Evolutionary conservation across 192 early-diverging fungal species (phyloP).

Genomic region (Coemansia sp.): DNA sequence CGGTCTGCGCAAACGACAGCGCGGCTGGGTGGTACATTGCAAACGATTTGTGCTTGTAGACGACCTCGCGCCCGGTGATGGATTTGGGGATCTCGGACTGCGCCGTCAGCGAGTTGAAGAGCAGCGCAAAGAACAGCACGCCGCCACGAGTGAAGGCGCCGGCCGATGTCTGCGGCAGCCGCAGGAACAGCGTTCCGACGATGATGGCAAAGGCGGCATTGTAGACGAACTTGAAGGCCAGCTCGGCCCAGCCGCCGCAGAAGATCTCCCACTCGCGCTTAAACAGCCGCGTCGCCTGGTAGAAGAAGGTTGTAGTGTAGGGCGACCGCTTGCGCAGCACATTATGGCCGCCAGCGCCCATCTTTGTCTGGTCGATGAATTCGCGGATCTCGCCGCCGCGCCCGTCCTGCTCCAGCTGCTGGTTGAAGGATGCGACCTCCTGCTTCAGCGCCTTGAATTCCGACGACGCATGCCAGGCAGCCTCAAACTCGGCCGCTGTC

Average conservation of each 20-base stretch:
- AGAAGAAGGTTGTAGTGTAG: constrained; percentile 64
- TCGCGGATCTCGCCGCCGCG: constrained; percentile 46
- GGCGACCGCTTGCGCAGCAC: constrained; percentile 55
- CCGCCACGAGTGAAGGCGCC: constrained; percentile 82
- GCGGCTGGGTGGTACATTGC: constrained; percentile 70
- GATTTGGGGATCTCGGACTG: constrained; percentile 69
- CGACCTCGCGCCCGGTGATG: constrained; percentile 68
- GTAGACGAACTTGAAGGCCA: constrained; percentile 62
- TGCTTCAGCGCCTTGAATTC: constrained; percentile 43
- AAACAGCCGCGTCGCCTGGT: constrained; percentile 61
- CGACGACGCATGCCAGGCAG: constrained; percentile 49
- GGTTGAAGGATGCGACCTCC: constrained; percentile 52
- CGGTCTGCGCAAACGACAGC: constrained; percentile 60
- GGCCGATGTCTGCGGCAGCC: constrained; percentile 54
- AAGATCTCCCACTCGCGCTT: constrained; percentile 66
- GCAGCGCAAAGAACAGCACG: constrained; percentile 70
- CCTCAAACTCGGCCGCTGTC: constrained; percentile 65
- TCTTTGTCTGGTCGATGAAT: constrained; percentile 60
- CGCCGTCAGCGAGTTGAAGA: constrained; percentile 70
- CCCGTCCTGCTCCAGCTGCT: constrained; percentile 33
- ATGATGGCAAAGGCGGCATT: constrained; percentile 66
- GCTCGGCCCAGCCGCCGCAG: constrained; percentile 53
- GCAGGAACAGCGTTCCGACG: constrained; percentile 70
- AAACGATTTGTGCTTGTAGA: constrained; percentile 78
- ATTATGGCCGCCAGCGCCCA: constrained; percentile 57